Percentiles rank a stretch among this genome's conserved stretches.
These are phyloP conservation scores for Paramarasmius palmivorus DNA, from an alignment of 1,284 basidiomycete genomes.

Conservation along the genomic window DNA sequence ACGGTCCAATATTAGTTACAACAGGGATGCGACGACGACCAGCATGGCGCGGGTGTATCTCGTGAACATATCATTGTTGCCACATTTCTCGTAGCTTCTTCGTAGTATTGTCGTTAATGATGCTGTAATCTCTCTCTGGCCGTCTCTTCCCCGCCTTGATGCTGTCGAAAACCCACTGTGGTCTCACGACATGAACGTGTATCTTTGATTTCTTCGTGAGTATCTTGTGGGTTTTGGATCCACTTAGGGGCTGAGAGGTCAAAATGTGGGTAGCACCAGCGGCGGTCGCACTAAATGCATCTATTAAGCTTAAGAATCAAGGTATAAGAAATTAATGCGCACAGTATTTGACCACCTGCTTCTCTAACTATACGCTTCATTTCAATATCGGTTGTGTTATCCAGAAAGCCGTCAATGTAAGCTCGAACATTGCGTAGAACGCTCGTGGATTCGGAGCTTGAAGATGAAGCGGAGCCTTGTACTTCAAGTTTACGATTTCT, in stretches of 20 bases:
- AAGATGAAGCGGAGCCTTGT: slow-evolving; percentile 33
- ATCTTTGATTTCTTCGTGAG: slow-evolving; percentile 48
- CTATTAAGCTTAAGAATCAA: slow-evolving; percentile 3
- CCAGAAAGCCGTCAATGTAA: slow-evolving; percentile 69
- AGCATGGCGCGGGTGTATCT: background rate
- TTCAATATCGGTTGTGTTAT: slow-evolving; percentile 71
- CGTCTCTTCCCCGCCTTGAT: slow-evolving; percentile 54
- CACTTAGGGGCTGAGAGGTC: slow-evolving; percentile 66
- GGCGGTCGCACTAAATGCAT: slow-evolving; percentile 42
- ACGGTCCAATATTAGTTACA: no score
- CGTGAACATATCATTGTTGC: slow-evolving; percentile 10
- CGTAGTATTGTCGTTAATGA: slow-evolving; percentile 39
- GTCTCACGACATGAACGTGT: slow-evolving; percentile 58
- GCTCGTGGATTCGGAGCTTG: slow-evolving; percentile 22
- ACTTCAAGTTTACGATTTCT: slow-evolving; percentile 51
- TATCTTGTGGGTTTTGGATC: slow-evolving; percentile 62
- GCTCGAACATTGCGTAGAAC: slow-evolving; percentile 47
- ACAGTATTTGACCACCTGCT: slow-evolving; percentile 60
- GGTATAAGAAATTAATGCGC: slow-evolving; percentile 23
- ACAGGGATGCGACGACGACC: background rate
- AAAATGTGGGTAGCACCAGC: slow-evolving; percentile 71
- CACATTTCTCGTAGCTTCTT: slow-evolving; percentile 28
- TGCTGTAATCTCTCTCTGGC: slow-evolving; percentile 55
- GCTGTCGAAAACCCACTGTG: slow-evolving; percentile 73
- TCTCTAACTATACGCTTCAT: slow-evolving; percentile 61